Conservation (phyloP, 2,329 filamentous ascomycete genomes). For the Xylariaceae sp. region DNA sequence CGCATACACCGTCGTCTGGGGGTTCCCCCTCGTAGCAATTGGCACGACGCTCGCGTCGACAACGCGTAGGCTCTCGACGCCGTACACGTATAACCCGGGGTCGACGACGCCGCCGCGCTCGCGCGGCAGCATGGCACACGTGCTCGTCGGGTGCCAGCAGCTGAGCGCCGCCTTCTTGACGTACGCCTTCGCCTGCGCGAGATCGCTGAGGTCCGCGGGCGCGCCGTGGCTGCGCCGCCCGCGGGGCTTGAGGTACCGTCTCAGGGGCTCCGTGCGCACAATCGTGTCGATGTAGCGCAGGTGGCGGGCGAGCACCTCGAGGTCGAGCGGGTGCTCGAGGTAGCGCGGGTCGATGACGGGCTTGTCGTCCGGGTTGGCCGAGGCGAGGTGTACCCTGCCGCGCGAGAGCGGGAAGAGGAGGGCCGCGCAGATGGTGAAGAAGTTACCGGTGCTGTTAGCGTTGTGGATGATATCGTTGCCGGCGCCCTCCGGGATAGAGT, state of each 20-base stretch:
- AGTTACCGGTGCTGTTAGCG: conserved; percentile 24
- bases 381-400: conserved; percentile 45
- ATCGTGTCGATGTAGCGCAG: conserved; percentile 38
- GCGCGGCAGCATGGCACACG: conserved; percentile 16
- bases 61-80: conserved; percentile 23
- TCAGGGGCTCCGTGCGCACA: conserved; percentile 36
- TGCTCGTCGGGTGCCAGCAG: conserved; percentile 10
- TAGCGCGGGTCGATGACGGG: conserved; percentile 48
- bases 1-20: conserved; percentile 29
- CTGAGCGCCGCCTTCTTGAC: conserved; percentile 2
- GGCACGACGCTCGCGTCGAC: conserved; percentile 29
- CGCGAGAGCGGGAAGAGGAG: conserved; percentile 46
- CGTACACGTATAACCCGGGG: conserved; percentile 24
- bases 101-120: conserved; percentile 33
- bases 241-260: conserved; percentile 36
- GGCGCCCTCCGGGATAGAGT: conserved; percentile 3
- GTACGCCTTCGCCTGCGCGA: conserved; percentile 28
- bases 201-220: conserved; percentile 17
- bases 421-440: conserved; percentile 33
- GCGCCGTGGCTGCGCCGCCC: conserved; percentile 28
- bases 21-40: conserved; percentile 23
- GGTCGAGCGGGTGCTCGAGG: conserved; percentile 46
- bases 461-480: not conserved
- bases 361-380: conserved; percentile 36
- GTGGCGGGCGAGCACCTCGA: conserved; percentile 43